A percentile compares a stretch with the other conserved stretches of the same genome.
Evolutionary conservation across 495 filamentous ascomycete species (phyloP).

Genomic region (Xylaria bambusicola): DNA sequence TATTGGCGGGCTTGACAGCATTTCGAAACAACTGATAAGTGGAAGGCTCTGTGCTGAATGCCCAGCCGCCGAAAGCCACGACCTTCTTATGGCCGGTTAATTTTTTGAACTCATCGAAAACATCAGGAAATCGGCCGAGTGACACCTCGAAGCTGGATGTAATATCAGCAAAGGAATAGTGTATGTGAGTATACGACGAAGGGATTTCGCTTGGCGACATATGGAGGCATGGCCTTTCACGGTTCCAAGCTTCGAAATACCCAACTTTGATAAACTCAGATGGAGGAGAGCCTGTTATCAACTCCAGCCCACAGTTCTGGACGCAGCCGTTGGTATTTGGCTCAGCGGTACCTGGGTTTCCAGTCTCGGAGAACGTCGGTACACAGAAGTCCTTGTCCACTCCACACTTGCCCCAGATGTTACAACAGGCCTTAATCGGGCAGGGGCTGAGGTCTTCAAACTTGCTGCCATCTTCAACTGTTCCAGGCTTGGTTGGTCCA

Average conservation of each 20-base stretch:
- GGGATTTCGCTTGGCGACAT: constrained; percentile 24
- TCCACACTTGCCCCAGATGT: constrained; percentile 50
- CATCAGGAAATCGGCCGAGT: constrained; percentile 7
- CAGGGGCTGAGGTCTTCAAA: constrained; percentile 38
- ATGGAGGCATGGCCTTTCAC: constrained; percentile 26
- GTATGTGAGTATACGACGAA: constrained; percentile 44
- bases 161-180: constrained; percentile 47
- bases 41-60: constrained; percentile 38
- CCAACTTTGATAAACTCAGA: constrained; percentile 19
- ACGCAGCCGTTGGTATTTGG: constrained; percentile 4
- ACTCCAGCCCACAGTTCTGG: constrained; percentile 39
- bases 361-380: constrained; percentile 24
- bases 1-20: constrained; percentile 37
- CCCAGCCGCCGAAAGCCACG: constrained; percentile 53
- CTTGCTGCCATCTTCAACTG: constrained; percentile 16
- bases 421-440: constrained; percentile 36
- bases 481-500: constrained; percentile 1
- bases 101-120: constrained; percentile 28
- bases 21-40: constrained; percentile 44
- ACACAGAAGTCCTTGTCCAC: constrained; percentile 45
- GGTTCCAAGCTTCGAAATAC: constrained; percentile 37
- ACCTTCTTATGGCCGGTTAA: constrained; percentile 36
- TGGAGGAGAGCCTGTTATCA: constrained; percentile 24
- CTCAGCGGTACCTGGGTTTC: constrained; percentile 34
- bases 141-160: constrained; percentile 29